phyloP scores from a whole-genome alignment of 78 protist genomes.

The Bigelowiella natans region DNA sequence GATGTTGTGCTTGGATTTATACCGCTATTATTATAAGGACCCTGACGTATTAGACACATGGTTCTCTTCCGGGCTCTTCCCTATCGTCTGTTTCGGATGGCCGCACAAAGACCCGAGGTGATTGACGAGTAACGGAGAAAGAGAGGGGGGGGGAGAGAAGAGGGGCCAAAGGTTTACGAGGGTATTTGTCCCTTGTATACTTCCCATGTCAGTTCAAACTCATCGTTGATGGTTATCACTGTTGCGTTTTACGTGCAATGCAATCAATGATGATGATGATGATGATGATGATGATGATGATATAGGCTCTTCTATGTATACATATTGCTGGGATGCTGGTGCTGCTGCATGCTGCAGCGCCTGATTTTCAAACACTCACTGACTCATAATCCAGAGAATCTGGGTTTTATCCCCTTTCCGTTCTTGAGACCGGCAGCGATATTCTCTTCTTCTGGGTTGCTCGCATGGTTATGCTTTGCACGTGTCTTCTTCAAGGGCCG shows the following conservation, averaged over 20 bases:
- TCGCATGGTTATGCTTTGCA: conserved; percentile 91
- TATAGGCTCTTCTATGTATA: not conserved
- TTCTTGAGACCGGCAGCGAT: conserved; percentile 97
- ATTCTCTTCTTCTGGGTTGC: conserved; percentile 99
- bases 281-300: no score
- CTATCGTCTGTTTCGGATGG: conserved; percentile 93
- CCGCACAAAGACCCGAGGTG: conserved; percentile 51
- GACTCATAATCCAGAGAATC: not conserved
- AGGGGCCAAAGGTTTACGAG: no score
- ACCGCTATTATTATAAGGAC: conserved; percentile 81
- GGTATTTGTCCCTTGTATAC: no score
- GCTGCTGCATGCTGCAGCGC: not conserved
- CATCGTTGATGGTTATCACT: no score
- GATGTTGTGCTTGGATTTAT: no score
- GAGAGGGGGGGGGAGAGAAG: not conserved
- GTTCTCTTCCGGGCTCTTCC: conserved; percentile 97
- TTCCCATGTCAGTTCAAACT: no score
- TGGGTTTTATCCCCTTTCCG: not conserved
- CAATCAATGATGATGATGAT: no score
- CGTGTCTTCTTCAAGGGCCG: not conserved
- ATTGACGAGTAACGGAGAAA: not conserved
- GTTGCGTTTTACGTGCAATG: not conserved
- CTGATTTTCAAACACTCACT: not conserved
- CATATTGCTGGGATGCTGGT: not conserved
- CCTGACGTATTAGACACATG: conserved; percentile 99